Conservation (phyloP, 345 rosid species). For the Arabidopsis thaliana region TAIR10.1 NC_003070.9:6690001-6690500, state of each 20-base stretch:
- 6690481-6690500: not conserved
- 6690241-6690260: conserved; percentile 40
- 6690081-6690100: conserved; percentile 99
- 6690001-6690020: conserved; percentile 54
- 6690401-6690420: conserved; percentile 14
- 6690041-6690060: conserved; percentile 67
- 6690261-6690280: conserved; percentile 40
- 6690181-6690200: conserved; percentile 20
- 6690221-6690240: conserved; percentile 31
- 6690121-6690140: conserved; percentile 99
- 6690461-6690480: not conserved
- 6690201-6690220: conserved; percentile 32
- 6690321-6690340: conserved; percentile 39
- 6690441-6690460: not conserved
- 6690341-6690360: conserved; percentile 31
- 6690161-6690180: conserved; percentile 29
- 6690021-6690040: conserved; percentile 53
- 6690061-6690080: conserved; percentile 81
- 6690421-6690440: conserved; percentile 1
- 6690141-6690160: conserved; percentile 67
- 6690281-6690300: conserved; percentile 38
- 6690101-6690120: conserved; percentile 90
- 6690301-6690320: conserved; percentile 48
- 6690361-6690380: conserved; percentile 29
- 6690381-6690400: conserved; percentile 20